Base-by-base conservation (phyloP, 169 alveolate species). In the Plasmodium knowlesi region DNA sequence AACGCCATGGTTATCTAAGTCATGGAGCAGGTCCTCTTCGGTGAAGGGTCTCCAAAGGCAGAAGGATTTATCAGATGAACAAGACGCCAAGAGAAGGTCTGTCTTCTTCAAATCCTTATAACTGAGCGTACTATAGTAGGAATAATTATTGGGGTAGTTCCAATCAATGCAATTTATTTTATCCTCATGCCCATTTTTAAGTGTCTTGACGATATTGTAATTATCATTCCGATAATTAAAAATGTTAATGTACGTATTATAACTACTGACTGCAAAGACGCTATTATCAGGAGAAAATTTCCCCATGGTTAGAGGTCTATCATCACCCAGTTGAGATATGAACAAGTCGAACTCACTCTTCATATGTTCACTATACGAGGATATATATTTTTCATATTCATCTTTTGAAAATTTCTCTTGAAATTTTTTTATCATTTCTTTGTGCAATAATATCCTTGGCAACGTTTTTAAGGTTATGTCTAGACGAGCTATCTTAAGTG, bases 281-380 rank as follows among this genome's bases (percentile, higher is more conserved):
- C 95, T 93, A 85, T 92, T 89, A 67, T 96, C 96, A 8, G 97
- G 97, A 1, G 97, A 93, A 83, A 96, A 96, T 57, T 94, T 96
- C 5, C 97, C 97, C 93, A 93, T 85, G 25, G 97, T 96, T 34
- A 96, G 93, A 12, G 97, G 97, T 94, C 97, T 84, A n/a, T 94
- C 96, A 50, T 95, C 96, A 6, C 97, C 97, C 25, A 96, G 67
- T 39, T 96, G 97, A 53, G 97, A 95, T 50, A 83, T 92, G 22
- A 95, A 78, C 73, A 96, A 94, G 71, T 88, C 94, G 28, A 95
- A 53, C 16, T 92, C 88, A 19, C 94, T 94, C 30, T 96, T 95
- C 57, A 96, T 84, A 82, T 95, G 90, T 83, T 92, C 93, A 46
- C 93, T 96, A 54, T 88, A 96, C 46, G 86, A 72, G 12, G 79